Percentiles rank a stretch among this genome's conserved stretches.
phyloP scores from a whole-genome alignment of 2,329 filamentous ascomycete species.

The Xylogone sp. region DNA sequence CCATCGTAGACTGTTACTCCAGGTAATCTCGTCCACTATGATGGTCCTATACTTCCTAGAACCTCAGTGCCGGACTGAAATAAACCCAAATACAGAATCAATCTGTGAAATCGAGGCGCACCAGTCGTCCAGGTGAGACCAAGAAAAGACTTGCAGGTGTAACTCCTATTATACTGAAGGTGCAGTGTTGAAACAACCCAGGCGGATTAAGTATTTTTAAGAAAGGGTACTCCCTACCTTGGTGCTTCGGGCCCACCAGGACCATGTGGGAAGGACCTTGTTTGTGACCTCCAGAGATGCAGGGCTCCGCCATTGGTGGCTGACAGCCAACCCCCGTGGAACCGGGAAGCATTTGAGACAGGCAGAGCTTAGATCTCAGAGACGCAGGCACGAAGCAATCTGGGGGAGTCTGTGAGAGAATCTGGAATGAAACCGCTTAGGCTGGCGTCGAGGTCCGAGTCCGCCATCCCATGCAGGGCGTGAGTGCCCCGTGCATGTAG shows the following conservation, averaged over 20 bases:
- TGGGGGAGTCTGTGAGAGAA: not conserved
- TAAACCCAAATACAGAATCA: not conserved
- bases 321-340: not conserved
- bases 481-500: not conserved
- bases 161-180: not conserved
- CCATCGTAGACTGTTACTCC: slow-evolving; percentile 39
- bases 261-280: not conserved
- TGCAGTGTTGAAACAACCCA: not conserved
- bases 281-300: not conserved
- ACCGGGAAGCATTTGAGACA: not conserved
- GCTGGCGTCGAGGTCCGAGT: not conserved
- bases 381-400: not conserved
- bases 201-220: not conserved
- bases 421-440: not conserved
- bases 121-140: not conserved
- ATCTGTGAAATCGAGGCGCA: not conserved
- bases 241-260: not conserved
- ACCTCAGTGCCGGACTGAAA: not conserved
- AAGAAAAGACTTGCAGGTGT: not conserved
- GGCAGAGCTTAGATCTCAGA: not conserved
- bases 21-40: slow-evolving; percentile 1
- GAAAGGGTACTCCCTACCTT: not conserved
- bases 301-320: not conserved
- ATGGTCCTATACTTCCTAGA: not conserved
- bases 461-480: not conserved